A percentile compares a stretch with the other conserved stretches of the same genome.
Evolutionary conservation across 1,284 basidiomycete genomes (phyloP).

Genomic region (Tylopilus sp.): DNA sequence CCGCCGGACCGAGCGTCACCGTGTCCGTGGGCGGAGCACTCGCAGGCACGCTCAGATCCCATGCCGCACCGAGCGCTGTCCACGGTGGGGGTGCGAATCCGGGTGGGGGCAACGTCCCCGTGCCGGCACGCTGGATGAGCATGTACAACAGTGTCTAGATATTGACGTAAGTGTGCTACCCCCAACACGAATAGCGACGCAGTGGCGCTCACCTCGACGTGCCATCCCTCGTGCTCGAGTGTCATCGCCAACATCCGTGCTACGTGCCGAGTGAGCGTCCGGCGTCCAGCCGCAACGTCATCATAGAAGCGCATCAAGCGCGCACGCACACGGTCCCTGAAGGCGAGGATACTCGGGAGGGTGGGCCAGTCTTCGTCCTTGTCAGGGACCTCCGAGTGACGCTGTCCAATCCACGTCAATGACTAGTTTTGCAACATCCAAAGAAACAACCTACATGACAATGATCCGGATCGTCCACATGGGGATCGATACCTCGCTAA

Average conservation of each 20-base stretch:
- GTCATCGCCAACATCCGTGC: slow-evolving; percentile 83
- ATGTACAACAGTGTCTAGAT: slow-evolving; percentile 91
- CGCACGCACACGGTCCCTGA: slow-evolving; percentile 79
- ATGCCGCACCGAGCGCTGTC: slow-evolving; percentile 60
- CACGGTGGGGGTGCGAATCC: slow-evolving; percentile 85
- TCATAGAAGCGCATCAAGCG: slow-evolving; percentile 56
- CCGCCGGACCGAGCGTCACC: slow-evolving; percentile 68
- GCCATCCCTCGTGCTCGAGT: slow-evolving; percentile 89
- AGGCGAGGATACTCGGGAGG: slow-evolving; percentile 79
- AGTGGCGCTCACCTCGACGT: slow-evolving; percentile 68
- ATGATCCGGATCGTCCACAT: slow-evolving; percentile 88
- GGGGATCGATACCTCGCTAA: slow-evolving; percentile 95
- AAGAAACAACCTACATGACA: slow-evolving; percentile 73
- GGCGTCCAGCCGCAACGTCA: too few species aligned
- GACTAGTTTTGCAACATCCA: too few species aligned
- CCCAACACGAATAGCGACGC: not conserved
- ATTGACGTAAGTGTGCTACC: too few species aligned
- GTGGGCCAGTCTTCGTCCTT: slow-evolving; percentile 90
- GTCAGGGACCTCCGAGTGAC: slow-evolving; percentile 89
- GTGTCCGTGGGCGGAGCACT: slow-evolving; percentile 54
- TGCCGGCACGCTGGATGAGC: slow-evolving; percentile 85
- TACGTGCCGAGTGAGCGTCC: slow-evolving; percentile 38
- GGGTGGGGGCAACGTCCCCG: slow-evolving; percentile 82
- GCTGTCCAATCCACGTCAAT: slow-evolving; percentile 55
- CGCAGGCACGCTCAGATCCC: too few species aligned